A percentile compares a stretch with the other conserved stretches of the same genome.
phyloP scores from a whole-genome alignment of 2,329 filamentous ascomycete genomes.

The Pestalotiopsis sp. region DNA sequence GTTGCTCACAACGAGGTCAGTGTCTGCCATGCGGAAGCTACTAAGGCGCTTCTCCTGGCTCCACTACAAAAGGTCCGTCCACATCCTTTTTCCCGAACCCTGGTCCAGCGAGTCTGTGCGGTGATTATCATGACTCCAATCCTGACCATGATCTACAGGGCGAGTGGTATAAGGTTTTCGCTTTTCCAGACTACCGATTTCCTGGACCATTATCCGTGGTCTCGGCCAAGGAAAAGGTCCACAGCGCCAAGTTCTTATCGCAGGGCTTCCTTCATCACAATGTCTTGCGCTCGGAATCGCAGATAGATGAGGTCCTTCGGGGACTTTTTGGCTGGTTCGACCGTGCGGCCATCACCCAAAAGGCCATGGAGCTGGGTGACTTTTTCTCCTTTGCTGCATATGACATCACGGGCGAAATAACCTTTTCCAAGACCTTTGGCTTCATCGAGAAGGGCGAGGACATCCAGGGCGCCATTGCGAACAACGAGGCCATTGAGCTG shows the following conservation, averaged over 20 bases:
- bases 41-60: not conserved
- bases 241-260: not conserved
- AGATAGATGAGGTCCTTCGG: conserved; percentile 7
- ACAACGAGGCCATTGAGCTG: conserved; percentile 20
- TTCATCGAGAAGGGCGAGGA: conserved; percentile 27
- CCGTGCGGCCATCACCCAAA: not conserved
- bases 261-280: conserved; percentile 7
- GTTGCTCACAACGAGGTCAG: conserved; percentile 9
- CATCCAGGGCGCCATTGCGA: conserved; percentile 23
- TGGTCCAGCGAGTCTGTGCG: not conserved
- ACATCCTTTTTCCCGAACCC: not conserved
- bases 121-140: not conserved
- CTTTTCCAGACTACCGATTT: conserved; percentile 9
- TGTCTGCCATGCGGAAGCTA: not conserved
- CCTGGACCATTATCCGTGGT: not conserved
- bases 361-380: conserved; percentile 7
- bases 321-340: conserved; percentile 8
- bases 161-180: conserved; percentile 13
- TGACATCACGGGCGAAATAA: conserved; percentile 26
- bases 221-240: conserved; percentile 7
- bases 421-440: conserved; percentile 27
- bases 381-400: conserved; percentile 20
- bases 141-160: not conserved
- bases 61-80: conserved; percentile 3
- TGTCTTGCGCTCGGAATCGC: conserved; percentile 5